phyloP scores from a whole-genome alignment of 768 basidiomycete species.

The Tulasnella sp. region DNA sequence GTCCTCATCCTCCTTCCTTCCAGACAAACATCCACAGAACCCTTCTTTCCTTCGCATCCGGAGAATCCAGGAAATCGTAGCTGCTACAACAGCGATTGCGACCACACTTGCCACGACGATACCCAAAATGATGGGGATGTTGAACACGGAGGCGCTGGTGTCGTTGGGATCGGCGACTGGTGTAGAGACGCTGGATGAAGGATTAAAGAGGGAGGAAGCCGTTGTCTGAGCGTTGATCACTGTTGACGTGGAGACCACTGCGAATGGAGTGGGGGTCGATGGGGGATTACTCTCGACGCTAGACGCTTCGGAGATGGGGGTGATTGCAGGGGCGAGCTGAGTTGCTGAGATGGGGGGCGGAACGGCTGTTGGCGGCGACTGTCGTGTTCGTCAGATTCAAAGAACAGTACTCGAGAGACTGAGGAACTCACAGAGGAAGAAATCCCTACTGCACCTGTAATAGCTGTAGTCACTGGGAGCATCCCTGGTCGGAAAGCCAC shows the following conservation, averaged over 20 bases:
- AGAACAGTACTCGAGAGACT: background rate
- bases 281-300: background rate
- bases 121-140: background rate
- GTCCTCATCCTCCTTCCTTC: background rate
- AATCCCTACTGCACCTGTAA: background rate
- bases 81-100: background rate
- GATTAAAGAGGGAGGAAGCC: too few relatives aligned
- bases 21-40: background rate
- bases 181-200: too few relatives aligned
- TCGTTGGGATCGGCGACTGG: too few relatives aligned
- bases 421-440: background rate
- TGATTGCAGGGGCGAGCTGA: background rate
- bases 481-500: background rate
- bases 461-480: background rate
- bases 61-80: background rate
- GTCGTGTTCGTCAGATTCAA: background rate
- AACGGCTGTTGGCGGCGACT: background rate
- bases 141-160: too few relatives aligned
- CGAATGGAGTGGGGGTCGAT: too few relatives aligned
- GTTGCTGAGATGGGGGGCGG: background rate
- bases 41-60: background rate
- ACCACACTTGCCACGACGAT: background rate
- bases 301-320: background rate
- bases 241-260: too few relatives aligned
- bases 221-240: too few relatives aligned